Percentiles rank a stretch among this genome's conserved stretches.
Evolutionary conservation across 169 alveolate genomes (phyloP).

Genomic region (Blepharisma undulans): DNA sequence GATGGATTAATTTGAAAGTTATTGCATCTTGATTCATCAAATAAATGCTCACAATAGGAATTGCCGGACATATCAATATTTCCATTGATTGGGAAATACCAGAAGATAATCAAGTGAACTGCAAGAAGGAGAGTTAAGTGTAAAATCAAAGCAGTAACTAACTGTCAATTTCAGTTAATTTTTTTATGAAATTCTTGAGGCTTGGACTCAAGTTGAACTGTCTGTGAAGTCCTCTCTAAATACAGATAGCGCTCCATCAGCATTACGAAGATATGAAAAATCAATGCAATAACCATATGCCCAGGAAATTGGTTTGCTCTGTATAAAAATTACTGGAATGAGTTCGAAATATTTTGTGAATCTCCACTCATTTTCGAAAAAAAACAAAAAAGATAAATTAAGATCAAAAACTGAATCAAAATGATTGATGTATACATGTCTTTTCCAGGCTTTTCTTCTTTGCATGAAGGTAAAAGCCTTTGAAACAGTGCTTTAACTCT

Average conservation of each 20-base stretch:
- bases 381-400: conserved; percentile 7
- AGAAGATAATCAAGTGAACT: conserved; percentile 4
- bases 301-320: conserved; percentile 22
- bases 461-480: neutral
- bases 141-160: neutral
- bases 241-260: conserved; percentile 4
- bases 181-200: neutral
- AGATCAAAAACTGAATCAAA: neutral
- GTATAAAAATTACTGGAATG: neutral
- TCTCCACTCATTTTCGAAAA: conserved; percentile 21
- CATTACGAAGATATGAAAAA: conserved; percentile 6
- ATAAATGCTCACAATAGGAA: neutral
- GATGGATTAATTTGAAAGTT: conserved; percentile 19
- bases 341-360: neutral
- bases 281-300: conserved; percentile 11
- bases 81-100: conserved; percentile 25
- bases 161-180: neutral
- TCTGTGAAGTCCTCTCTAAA: neutral
- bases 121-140: neutral
- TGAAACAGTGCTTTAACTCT: conserved; percentile 2
- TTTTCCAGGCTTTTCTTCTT: conserved; percentile 25
- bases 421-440: conserved; percentile 12
- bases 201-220: neutral
- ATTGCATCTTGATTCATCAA: neutral
- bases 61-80: neutral